Evolutionary conservation across 768 basidiomycete genomes (phyloP).

Genomic region (Suillus occidentalis): DNA sequence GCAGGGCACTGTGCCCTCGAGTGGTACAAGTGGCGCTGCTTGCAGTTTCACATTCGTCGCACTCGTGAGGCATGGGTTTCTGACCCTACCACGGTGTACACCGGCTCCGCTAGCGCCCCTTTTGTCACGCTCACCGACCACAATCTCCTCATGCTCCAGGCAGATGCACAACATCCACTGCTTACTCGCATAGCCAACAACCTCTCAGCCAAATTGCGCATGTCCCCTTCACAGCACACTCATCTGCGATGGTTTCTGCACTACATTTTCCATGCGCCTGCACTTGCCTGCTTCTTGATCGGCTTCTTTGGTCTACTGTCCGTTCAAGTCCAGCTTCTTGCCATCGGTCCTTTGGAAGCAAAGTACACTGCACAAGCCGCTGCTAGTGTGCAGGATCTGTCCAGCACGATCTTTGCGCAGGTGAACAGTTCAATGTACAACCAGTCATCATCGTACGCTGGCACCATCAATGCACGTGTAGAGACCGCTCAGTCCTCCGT

Average conservation of each 20-base stretch:
- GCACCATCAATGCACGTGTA: conserved; percentile 72
- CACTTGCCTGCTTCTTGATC: conserved; percentile 87
- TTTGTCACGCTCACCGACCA: conserved; percentile 66
- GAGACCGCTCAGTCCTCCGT: conserved; percentile 69
- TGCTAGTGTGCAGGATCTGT: conserved; percentile 62
- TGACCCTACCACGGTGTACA: conserved; percentile 63
- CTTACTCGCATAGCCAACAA: conserved; percentile 63
- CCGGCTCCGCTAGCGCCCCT: conserved; percentile 38
- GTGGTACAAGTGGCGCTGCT: conserved; percentile 85
- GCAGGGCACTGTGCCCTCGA: conserved; percentile 74
- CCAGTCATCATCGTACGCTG: conserved; percentile 76
- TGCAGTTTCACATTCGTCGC: conserved; percentile 61
- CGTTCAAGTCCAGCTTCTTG: conserved; percentile 84
- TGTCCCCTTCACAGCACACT: conserved; percentile 62
- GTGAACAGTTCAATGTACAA: conserved; percentile 85
- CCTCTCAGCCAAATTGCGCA: conserved; percentile 48
- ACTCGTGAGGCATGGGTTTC: conserved; percentile 77
- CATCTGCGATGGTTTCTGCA: conserved; percentile 86
- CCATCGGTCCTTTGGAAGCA: conserved; percentile 68
- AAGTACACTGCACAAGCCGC: conserved; percentile 67
- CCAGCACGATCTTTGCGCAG: conserved; percentile 66
- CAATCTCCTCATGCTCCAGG: conserved; percentile 75
- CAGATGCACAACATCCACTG: conserved; percentile 70
- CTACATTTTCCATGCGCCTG: conserved; percentile 90
- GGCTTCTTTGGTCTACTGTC: conserved; percentile 88